Conservation (phyloP, 257 asterid species). For the Orobanche coerulescens region DNA sequence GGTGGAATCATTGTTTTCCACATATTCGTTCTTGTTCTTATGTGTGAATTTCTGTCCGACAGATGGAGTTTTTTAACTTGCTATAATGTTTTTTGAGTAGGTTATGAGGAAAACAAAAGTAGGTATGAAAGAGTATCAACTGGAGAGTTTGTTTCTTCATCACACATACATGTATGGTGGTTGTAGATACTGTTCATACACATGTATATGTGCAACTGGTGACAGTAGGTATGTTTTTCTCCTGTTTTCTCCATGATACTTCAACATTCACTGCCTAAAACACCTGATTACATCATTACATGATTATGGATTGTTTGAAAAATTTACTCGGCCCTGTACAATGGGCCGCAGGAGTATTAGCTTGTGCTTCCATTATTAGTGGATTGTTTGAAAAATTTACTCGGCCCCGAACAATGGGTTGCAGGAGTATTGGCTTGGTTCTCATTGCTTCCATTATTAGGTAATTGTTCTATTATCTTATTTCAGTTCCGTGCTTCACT, state of each 20-base stretch:
- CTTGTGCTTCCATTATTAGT: conserved; percentile 22
- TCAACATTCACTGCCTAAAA: not conserved
- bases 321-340: not conserved
- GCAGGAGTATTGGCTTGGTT: conserved; percentile 8
- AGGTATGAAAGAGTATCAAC: conserved; percentile 92
- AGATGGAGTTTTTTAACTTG: conserved; percentile 21
- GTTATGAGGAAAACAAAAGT: conserved; percentile 73
- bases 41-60: conserved; percentile 11
- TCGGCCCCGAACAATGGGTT: not conserved
- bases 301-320: not conserved
- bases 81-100: conserved; percentile 35
- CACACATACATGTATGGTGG: conserved; percentile 99
- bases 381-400: conserved; percentile 20
- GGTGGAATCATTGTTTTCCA: not conserved
- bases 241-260: conserved; percentile 6
- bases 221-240: conserved; percentile 47
- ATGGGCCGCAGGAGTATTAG: conserved; percentile 8
- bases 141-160: conserved; percentile 93
- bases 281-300: not conserved
- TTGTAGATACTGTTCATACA: conserved; percentile 96
- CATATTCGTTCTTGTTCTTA: conserved; percentile 8
- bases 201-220: conserved; percentile 97
- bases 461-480: conserved; percentile 20
- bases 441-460: conserved; percentile 20
- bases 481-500: conserved; percentile 86